Evolutionary conservation across 2,329 filamentous ascomycete species (phyloP), one percentile per base, ranked within the genome.

Genomic region (Fusarium hainanense): DNA sequence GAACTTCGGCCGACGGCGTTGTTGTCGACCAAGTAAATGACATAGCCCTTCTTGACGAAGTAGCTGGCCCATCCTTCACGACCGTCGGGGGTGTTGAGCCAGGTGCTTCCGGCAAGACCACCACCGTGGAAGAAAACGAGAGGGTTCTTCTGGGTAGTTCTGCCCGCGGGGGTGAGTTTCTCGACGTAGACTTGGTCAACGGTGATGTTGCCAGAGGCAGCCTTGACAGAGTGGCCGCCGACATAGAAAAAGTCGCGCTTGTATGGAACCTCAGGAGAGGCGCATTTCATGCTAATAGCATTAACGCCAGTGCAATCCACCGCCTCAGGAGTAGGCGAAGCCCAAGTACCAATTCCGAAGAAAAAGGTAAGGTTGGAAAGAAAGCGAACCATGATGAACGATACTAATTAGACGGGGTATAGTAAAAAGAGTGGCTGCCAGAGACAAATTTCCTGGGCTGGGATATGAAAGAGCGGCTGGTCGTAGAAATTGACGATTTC

Each of bases 121-220:
- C 68, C 69, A 2, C 68, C 68, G 11, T 71, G 68, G 23, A 72
- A 69, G 43, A 72, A 71, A 18, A 72, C 66, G 2, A 72, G 56
- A 10, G 68, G 68, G 5, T 66, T 50, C 25, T 58, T 61, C 25
- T 71, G 65, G 7, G 10, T 32, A 16, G 18, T 16, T 4, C 37
- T 18, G 1, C 3, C n/a, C 4, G 43, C 37, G 2, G 69, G 69
- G 0, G 51, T 59, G 27, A 72, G 46, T 6, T 72, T 72, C 30
- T 72, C 68, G 4, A 72, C 68, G 23, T 72, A 72, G 16, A 72
- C 23, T 25, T 71, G 68, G 25, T 72, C 69, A 27, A 69, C 49
- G 1, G 54, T 71, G 27, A 69, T 66, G 7, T 63, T 69, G 21
- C 68, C 68, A 1, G 68, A 58, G 14, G 65, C 54, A 1, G 58